Base-by-base conservation (phyloP, 768 basidiomycete species). In the Boletus reticulatus region DNA sequence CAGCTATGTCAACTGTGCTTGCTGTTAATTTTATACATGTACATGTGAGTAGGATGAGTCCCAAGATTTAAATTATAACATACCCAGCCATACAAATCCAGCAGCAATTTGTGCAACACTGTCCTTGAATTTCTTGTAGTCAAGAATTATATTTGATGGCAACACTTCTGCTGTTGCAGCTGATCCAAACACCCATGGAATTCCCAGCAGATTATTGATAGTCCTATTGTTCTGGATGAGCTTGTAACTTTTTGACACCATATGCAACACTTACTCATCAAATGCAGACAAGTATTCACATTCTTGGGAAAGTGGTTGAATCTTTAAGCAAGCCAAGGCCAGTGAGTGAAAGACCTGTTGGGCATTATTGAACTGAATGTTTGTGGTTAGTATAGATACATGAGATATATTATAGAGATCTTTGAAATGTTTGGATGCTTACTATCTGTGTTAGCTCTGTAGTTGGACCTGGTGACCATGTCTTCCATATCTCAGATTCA, bases 41-140 rank as follows among this genome's bases (percentile, higher is more conserved):
- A 8, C 4, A 20, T 34, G 32, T 34, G 12, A 34, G 32, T 13
- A 34, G 32, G 8, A 34, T 34, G 8, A 11, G 32, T 34, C 9
- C 12, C 32, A 34, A 10, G 13, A 10, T 24, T 24, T 24, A 34
- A 34, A 10, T 42, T 1, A 20, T 19, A 0, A 32, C 43, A 58
- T 37, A 57, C 59, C 52, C 17, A 53, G 6, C 59, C 59, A 60
- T 9, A 60, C 27, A 24, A 43, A 43, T 39, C 31, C 20, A 4
- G 59, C 55, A 42, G 51, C 22, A 4, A 32, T 13, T 7, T 47
- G 34, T 36, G 56, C 51, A 10, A 60, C 20, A n/a, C 41, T 44
- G 57, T 43, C 32, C 31, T 60, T 44, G 34, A 60, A 43, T 19
- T 57, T 34, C 10, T 8, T n/a, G 3, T 7, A 3, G 0, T 13